These are phyloP conservation scores for Tricholomella constricta DNA, from an alignment of 768 basidiomycete species.

Conservation along the genomic window DNA sequence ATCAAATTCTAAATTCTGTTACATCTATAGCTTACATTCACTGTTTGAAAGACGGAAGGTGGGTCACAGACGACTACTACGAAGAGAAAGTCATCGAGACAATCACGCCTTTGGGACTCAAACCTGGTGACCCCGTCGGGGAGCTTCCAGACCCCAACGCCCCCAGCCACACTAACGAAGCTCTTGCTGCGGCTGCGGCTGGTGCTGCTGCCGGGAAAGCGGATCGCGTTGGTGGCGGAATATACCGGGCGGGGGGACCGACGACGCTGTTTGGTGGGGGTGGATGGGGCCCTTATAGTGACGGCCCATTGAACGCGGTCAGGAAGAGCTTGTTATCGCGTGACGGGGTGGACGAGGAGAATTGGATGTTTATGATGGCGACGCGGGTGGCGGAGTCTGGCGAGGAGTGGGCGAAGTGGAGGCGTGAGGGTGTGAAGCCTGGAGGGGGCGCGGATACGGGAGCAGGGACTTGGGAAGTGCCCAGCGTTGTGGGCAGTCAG, in stretches of 20 bases:
- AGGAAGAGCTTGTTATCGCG: conserved; percentile 75
- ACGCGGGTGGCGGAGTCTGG: conserved; percentile 63
- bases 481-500: conserved; percentile 11
- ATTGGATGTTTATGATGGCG: conserved; percentile 90
- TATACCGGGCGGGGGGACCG: conserved; percentile 90
- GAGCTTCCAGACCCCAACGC: conserved; percentile 79
- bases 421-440: conserved; percentile 53
- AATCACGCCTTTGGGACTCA: conserved; percentile 78
- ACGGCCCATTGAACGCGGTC: conserved; percentile 83
- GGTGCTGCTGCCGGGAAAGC: conserved; percentile 36
- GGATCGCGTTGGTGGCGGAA: conserved; percentile 55
- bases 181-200: conserved; percentile 38
- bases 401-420: conserved; percentile 60
- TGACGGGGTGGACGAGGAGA: conserved; percentile 84
- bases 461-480: conserved; percentile 28
- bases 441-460: conserved; percentile 40
- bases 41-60: conserved; percentile 69
- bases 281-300: conserved; percentile 87
- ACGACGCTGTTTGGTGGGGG: conserved; percentile 88
- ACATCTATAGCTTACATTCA: neutral
- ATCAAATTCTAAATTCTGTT: neutral
- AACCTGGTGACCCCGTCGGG: conserved; percentile 80
- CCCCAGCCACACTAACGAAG: conserved; percentile 47
- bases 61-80: conserved; percentile 96
- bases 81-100: conserved; percentile 82